These are phyloP conservation scores for Tinospora cordifolia DNA, from an alignment of 164 flowering plant genomes.

Conservation along the genomic window DNA sequence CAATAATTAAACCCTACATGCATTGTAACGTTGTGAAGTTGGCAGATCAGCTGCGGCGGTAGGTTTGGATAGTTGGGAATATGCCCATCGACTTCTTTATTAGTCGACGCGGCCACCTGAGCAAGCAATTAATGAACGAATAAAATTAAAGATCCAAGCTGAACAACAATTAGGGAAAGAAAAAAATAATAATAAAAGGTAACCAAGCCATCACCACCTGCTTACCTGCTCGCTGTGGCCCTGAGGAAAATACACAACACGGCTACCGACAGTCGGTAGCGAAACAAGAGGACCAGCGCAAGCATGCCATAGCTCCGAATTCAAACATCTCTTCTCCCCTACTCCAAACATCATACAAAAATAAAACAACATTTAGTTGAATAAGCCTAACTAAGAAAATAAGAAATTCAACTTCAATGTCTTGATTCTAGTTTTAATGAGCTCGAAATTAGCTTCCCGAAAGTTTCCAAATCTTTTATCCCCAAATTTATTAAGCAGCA, in stretches of 20 bases:
- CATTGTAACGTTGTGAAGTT: slow-evolving; percentile 83
- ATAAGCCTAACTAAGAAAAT: neutral
- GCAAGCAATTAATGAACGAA: neutral
- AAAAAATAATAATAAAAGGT: no score
- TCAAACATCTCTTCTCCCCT: slow-evolving; percentile 78
- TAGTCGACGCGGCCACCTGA: slow-evolving; percentile 78
- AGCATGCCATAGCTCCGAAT: slow-evolving; percentile 95
- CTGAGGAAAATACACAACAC: slow-evolving; percentile 84
- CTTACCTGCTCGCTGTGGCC: slow-evolving; percentile 88
- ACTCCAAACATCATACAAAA: neutral
- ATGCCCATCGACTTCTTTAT: slow-evolving; percentile 72
- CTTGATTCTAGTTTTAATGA: neutral
- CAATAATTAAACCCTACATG: slow-evolving; percentile 45
- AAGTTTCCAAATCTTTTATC: neutral
- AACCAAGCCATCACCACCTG: neutral
- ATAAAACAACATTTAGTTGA: neutral
- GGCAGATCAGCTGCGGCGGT: slow-evolving; percentile 81
- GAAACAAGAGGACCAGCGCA: slow-evolving; percentile 91
- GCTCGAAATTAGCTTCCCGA: neutral
- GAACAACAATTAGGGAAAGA: neutral
- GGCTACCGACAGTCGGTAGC: slow-evolving; percentile 65
- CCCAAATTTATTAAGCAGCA: neutral
- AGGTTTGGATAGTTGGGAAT: slow-evolving; percentile 80
- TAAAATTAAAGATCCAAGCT: neutral
- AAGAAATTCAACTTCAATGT: no score